phyloP scores from a whole-genome alignment of 306 rosid species.

The Coriaria nepalensis region DNA sequence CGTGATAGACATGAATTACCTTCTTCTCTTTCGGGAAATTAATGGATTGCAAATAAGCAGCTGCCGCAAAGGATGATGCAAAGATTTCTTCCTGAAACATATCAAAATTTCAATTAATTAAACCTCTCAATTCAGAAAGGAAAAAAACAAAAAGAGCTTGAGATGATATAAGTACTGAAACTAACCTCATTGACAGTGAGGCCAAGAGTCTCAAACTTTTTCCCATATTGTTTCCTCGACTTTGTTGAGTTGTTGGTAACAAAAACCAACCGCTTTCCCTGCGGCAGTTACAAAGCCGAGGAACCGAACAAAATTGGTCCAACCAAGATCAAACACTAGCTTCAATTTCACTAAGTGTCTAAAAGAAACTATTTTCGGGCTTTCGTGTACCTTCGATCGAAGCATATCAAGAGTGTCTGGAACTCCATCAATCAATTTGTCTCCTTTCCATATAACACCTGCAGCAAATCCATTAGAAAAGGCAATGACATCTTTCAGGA shows the following conservation, averaged over 20 bases:
- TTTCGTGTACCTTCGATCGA: slow-evolving; percentile 56
- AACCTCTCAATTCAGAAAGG: slow-evolving; percentile 1
- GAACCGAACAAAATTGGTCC: slow-evolving; percentile 3
- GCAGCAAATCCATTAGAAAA: slow-evolving; percentile 13
- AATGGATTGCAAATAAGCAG: slow-evolving; percentile 86
- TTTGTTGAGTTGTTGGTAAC: slow-evolving; percentile 98
- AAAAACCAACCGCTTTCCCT: slow-evolving; percentile 94
- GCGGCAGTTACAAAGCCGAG: slow-evolving; percentile 14
- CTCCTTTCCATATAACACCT: slow-evolving; percentile 99
- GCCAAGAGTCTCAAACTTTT: slow-evolving; percentile 97
- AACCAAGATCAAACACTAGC: not conserved
- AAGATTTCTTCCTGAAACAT: slow-evolving; percentile 84
- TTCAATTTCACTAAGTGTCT: no score
- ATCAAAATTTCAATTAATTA: slow-evolving; percentile 7
- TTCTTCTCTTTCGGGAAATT: slow-evolving; percentile 86
- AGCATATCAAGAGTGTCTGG: slow-evolving; percentile 93
- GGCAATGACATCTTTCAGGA: not conserved
- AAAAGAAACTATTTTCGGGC: no score
- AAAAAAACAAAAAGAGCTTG: slow-evolving; percentile 4
- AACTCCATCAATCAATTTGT: slow-evolving; percentile 82
- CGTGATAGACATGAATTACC: slow-evolving; percentile 23
- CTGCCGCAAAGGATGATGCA: slow-evolving; percentile 97
- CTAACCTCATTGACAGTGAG: slow-evolving; percentile 70
- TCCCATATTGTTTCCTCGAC: slow-evolving; percentile 97
- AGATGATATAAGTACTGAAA: not conserved